Evolutionary conservation across 352 stramenopile genomes (phyloP), one percentile per base, ranked within the genome.

Genomic region (Thalassiosira exigua): DNA sequence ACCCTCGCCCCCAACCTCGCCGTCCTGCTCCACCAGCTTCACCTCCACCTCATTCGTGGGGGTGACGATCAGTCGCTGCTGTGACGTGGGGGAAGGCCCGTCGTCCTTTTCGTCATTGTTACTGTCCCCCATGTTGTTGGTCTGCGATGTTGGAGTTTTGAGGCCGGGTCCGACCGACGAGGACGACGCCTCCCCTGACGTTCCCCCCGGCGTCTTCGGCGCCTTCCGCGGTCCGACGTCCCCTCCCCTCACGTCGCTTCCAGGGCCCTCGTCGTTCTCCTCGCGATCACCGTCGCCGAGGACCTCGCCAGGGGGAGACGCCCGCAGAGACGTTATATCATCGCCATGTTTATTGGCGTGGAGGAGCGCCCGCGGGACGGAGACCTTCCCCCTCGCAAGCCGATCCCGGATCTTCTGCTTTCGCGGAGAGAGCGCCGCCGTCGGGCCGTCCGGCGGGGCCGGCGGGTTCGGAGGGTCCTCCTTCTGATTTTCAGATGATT

Each of bases 331-430:
- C 39, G 14, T 44, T 44, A 30, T 68, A 5, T 30, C 19, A 14
- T 68, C 29, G 5, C 4, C 12, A 24, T 4, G n/a, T 4, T 21
- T 26, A 60, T 59, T 27, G 29, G 61, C 46, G 1, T 71, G 24
- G 2, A 74, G 39, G 3, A 75, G 58, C 24, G 67, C 67, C 42
- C 51, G 66, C 3, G 67, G 54, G 24, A 75, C 67, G 26, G 67
- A 41, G 0, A 79, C 69, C 39, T 59, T 72, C 21, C 69, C 69
- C 51, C 19, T 57, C 0, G 69, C 69, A 3, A 79, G 29, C 29
- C 60, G 39, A 32, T 71, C 51, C 1, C 39, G 42, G 26, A 79
- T 79, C 42, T 62, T 72, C 41, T 62, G 54, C 29, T 12, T 62
- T 3, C 54, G 11, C 29, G 3, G 22, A 19, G 26, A 21, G 19